Conservation (phyloP, 768 basidiomycete species). For the Serendipita sp. region DNA sequence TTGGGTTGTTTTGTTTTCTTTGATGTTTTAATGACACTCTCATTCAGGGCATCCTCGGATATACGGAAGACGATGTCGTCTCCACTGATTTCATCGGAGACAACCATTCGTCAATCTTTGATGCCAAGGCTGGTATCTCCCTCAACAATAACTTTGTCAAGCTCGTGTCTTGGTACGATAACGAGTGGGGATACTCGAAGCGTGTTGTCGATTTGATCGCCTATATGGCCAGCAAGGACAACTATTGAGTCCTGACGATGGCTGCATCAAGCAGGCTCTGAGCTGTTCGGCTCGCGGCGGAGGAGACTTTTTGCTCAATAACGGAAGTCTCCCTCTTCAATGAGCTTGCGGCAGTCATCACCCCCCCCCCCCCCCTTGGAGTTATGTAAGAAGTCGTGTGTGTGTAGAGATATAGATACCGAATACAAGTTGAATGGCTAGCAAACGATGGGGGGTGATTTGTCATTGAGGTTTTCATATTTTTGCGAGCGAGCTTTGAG, state of each 20-base stretch:
- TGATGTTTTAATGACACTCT: constrained; percentile 11
- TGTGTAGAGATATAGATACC: too few species aligned
- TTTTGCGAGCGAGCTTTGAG: too few species aligned
- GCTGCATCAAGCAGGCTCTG: too few species aligned
- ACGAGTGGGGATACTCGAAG: constrained; percentile 88
- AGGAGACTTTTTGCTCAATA: too few species aligned
- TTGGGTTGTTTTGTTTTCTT: background rate
- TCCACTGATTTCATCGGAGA: constrained; percentile 85
- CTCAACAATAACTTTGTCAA: constrained; percentile 91
- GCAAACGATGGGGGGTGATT: too few species aligned
- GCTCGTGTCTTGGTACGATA: constrained; percentile 91
- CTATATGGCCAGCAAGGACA: constrained; percentile 63
- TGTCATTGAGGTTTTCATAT: too few species aligned
- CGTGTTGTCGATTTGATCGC: constrained; percentile 82
- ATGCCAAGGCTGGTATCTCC: constrained; percentile 82
- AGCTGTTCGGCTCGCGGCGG: too few species aligned
- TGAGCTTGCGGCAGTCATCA: too few species aligned
- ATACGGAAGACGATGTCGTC: constrained; percentile 88
- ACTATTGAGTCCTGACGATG: background rate
- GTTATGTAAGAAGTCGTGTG: too few species aligned
- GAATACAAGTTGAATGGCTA: too few species aligned
- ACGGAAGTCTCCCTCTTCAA: too few species aligned
- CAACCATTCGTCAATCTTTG: constrained; percentile 75
- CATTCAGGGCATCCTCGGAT: constrained; percentile 51
- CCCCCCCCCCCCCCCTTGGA: too few species aligned